Base-by-base conservation (phyloP, 2,329 filamentous ascomycete genomes). In the Onygenales sp. region DNA sequence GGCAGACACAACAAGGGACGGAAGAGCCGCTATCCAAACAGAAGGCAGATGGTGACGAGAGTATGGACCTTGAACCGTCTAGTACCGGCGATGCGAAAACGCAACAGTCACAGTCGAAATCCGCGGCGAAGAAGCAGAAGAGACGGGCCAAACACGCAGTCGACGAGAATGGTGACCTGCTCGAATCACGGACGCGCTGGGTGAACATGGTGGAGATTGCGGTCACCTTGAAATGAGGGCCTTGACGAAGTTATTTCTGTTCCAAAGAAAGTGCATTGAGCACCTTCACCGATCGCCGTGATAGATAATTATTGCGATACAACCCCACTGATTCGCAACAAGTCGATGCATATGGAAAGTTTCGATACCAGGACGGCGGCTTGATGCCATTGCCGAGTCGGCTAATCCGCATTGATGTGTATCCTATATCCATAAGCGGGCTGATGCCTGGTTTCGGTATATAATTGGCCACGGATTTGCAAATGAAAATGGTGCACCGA, bases 171-270 rank as follows among this genome's bases (percentile, higher is more conserved):
- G 60, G 57, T 5, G 70, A 75, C 50, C 52, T 74, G 42, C 72
- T 72, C 0, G 73, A 75, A 58, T 68, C 70, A 7, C 64, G 73
- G 21, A 71, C 71, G 9, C 67, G 73, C 49, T 75, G 72, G 72
- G 64, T 76, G 41, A 75, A 75, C 58, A 72, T 69, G 59, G 71
- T 76, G 13, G 72, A 76, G 53, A 63, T 76, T 51, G 69, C 71
- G 4, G 65, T 76, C 17, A 67, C 66, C 43, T 58, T 74, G 31
- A 73, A 69, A 60, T 72, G 66, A 70, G 21, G 32, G 13, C 9
- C 36, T 39, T n/a, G 9, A n/a, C 36, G 36, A 9, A 39, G 9
- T 11, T 44, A 33, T 43, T 35, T 38, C 31, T 33, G 11, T 17
- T 17, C 17, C 2, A 2, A 17, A 17, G 17, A 17, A 17, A 17